These are phyloP conservation scores for Kalaharituber pfeilii DNA, from an alignment of 2,329 filamentous ascomycete species.

Conservation along the genomic window DNA sequence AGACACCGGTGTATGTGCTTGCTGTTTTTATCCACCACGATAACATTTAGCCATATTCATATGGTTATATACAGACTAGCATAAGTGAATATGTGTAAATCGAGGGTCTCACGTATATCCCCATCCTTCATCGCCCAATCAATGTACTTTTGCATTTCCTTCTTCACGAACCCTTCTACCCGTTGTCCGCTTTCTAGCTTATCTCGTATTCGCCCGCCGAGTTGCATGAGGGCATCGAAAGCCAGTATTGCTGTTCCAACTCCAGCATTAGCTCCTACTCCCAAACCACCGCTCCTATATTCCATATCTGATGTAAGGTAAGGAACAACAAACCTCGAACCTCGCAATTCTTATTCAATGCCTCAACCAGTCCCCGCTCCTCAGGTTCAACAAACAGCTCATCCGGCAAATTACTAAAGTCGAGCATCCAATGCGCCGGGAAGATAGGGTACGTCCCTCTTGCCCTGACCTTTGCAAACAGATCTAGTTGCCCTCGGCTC, in stretches of 20 bases:
- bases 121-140: conserved; percentile 16
- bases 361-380: conserved; percentile 16
- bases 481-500: not conserved
- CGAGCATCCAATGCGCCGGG: conserved; percentile 19
- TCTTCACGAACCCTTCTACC: conserved; percentile 10
- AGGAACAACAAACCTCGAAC: conserved; percentile 17
- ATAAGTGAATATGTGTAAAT: too few relatives aligned
- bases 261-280: too few relatives aligned
- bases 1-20: not conserved
- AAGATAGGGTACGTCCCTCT: conserved; percentile 19
- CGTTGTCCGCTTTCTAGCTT: conserved; percentile 12
- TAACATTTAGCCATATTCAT: too few relatives aligned
- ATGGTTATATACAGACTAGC: too few relatives aligned
- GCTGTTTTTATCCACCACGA: too few relatives aligned
- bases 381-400: conserved; percentile 14
- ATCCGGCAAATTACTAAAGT: conserved; percentile 19
- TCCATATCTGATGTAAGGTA: too few relatives aligned
- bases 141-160: conserved; percentile 15
- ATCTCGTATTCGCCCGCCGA: conserved; percentile 12
- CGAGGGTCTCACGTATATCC: conserved; percentile 4
- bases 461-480: conserved; percentile 6
- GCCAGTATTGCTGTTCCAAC: too few relatives aligned
- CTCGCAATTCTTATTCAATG: conserved; percentile 10
- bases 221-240: conserved; percentile 15
- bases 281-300: too few relatives aligned